Evolutionary conservation across 495 filamentous ascomycete genomes (phyloP).

Genomic region (Melanomma pulvis-pyrius): DNA sequence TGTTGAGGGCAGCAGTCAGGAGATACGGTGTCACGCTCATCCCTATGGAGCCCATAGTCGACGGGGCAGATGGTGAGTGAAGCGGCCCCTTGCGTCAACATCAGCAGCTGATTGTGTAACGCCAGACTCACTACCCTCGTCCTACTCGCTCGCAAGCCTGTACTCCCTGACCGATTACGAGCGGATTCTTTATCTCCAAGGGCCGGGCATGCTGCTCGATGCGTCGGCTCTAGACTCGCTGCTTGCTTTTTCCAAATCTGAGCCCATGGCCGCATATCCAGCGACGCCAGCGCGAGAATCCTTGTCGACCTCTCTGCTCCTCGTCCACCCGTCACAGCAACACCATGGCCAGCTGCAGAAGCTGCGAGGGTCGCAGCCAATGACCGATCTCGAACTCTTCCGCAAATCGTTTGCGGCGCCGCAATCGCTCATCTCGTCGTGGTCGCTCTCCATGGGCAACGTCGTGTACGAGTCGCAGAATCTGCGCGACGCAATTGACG

Average conservation of each 20-base stretch:
- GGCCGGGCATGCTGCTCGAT: constrained; percentile 50
- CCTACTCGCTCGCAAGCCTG: constrained; percentile 46
- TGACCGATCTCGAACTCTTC: constrained; percentile 41
- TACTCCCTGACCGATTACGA: constrained; percentile 50
- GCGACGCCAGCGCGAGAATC: constrained; percentile 35
- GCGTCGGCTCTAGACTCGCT: constrained; percentile 48
- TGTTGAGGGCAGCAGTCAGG: constrained; percentile 50
- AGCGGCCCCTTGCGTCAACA: neutral
- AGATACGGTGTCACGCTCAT: constrained; percentile 49
- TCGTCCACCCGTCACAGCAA: constrained; percentile 41
- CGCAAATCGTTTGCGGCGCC: constrained; percentile 37
- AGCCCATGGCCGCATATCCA: constrained; percentile 44
- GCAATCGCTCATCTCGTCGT: constrained; percentile 35
- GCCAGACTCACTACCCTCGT: constrained; percentile 38
- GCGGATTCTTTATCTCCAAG: constrained; percentile 47
- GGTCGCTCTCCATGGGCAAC: constrained; percentile 36
- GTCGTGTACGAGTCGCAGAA: constrained; percentile 36
- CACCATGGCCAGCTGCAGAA: constrained; percentile 29
- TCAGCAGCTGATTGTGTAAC: constrained; percentile 20
- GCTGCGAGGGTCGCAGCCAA: constrained; percentile 15
- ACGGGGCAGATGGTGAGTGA: constrained; percentile 36
- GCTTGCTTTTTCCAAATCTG: constrained; percentile 45
- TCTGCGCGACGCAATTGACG: constrained; percentile 33
- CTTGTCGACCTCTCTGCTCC: constrained; percentile 37
- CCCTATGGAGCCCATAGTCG: constrained; percentile 44